Conservation (phyloP, 2,329 filamentous ascomycete genomes). For the Sclerotiophoma versabilis region DNA sequence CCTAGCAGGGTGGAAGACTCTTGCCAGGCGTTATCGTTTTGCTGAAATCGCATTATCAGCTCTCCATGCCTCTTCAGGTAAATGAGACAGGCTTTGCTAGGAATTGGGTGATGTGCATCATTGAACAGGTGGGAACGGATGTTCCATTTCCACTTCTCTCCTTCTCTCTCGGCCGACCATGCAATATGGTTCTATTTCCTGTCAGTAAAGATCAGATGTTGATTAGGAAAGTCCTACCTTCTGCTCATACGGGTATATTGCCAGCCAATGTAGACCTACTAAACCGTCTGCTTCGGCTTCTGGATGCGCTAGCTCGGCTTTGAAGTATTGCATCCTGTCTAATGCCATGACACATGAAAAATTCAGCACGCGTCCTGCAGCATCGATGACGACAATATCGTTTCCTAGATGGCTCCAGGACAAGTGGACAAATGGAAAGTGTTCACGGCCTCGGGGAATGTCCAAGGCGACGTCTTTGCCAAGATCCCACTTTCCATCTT, state of each 20-base stretch:
- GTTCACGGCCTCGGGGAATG: constrained; percentile 66
- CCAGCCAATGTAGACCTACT: constrained; percentile 86
- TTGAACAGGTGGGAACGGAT: constrained; percentile 69
- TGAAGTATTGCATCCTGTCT: constrained; percentile 71
- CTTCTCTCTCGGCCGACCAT: constrained; percentile 50
- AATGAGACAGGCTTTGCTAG: constrained; percentile 75
- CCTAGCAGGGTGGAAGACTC: constrained; percentile 79
- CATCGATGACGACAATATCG: constrained; percentile 85
- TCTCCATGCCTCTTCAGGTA: constrained; percentile 77
- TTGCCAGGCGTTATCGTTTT: constrained; percentile 74
- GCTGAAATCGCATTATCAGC: constrained; percentile 79
- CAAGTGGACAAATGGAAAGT: constrained; percentile 77
- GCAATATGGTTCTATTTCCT: constrained; percentile 43
- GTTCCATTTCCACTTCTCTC: constrained; percentile 70
- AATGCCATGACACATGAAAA: constrained; percentile 74
- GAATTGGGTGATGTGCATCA: constrained; percentile 76
- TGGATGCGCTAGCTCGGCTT: constrained; percentile 70
- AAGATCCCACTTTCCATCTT: constrained; percentile 77
- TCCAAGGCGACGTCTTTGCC: constrained; percentile 74
- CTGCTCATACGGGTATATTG: constrained; percentile 51
- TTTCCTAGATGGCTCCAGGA: constrained; percentile 79
- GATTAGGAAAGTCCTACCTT: constrained; percentile 33
- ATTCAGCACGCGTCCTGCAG: constrained; percentile 77
- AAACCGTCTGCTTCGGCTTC: constrained; percentile 78
- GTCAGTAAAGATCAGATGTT: constrained; percentile 4